phyloP scores from a whole-genome alignment of 2,329 filamentous ascomycete species.

The Cercospora beticola region DNA sequence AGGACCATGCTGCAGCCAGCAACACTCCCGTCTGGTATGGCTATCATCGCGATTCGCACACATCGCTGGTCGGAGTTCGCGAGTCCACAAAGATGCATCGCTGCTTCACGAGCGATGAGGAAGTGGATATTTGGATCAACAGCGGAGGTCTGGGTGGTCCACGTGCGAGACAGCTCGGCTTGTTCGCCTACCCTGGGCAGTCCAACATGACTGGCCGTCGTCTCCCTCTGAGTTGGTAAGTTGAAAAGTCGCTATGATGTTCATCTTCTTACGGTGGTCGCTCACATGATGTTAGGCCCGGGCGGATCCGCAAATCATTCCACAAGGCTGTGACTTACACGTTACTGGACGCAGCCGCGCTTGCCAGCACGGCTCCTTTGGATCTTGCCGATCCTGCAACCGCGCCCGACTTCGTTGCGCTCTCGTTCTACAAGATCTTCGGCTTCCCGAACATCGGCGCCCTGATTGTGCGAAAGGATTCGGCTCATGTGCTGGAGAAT shows the following conservation, averaged over 20 bases:
- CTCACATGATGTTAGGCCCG: constrained; percentile 34
- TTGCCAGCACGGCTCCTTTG: constrained; percentile 62
- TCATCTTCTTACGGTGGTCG: neutral
- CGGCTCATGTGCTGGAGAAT: constrained; percentile 55
- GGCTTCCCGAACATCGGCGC: constrained; percentile 64
- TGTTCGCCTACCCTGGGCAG: constrained; percentile 43
- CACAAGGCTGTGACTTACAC: constrained; percentile 47
- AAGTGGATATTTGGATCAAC: constrained; percentile 49
- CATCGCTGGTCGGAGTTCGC: constrained; percentile 52
- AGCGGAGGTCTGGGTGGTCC: constrained; percentile 34
- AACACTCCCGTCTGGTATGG: constrained; percentile 55
- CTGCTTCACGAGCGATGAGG: constrained; percentile 43
- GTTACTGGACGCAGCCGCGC: constrained; percentile 62
- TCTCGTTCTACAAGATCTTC: constrained; percentile 67
- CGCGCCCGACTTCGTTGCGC: constrained; percentile 61
- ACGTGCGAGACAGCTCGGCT: constrained; percentile 36
- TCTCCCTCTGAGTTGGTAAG: constrained; percentile 39
- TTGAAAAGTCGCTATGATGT: neutral
- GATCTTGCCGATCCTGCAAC: constrained; percentile 53
- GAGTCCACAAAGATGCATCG: constrained; percentile 38
- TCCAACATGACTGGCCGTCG: constrained; percentile 44
- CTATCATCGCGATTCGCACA: constrained; percentile 63
- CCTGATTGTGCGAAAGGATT: constrained; percentile 57
- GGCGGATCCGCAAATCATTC: constrained; percentile 37
- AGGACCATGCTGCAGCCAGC: constrained; percentile 53